Evolutionary conservation across 306 rosid genomes (phyloP).

Genomic region (Cucurbita pepo): DNA sequence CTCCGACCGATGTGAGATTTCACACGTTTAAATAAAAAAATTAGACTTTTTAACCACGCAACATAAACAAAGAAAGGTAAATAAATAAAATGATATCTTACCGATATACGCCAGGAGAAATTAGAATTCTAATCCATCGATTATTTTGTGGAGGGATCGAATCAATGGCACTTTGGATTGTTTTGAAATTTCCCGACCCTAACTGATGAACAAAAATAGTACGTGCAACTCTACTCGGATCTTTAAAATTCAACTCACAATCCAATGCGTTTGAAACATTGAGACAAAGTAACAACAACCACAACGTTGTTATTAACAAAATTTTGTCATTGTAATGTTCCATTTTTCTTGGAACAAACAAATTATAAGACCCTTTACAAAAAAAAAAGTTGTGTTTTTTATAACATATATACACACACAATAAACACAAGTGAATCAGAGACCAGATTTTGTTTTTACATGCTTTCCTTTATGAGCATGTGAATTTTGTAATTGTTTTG

Average conservation of each 20-base stretch:
- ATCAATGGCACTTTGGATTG: conserved; percentile 34
- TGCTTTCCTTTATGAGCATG: background rate
- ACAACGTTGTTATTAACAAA: background rate
- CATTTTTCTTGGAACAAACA: background rate
- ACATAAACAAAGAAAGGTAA: background rate
- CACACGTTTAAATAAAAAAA: too few relatives aligned
- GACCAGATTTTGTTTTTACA: background rate
- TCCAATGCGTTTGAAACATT: background rate
- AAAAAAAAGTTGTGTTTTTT: background rate
- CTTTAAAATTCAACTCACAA: background rate
- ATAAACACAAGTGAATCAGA: background rate
- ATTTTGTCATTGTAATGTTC: background rate
- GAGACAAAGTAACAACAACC: background rate
- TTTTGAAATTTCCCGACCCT: conserved; percentile 6
- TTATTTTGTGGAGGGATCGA: conserved; percentile 3
- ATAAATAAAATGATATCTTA: background rate
- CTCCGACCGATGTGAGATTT: too few relatives aligned
- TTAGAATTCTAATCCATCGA: conserved; percentile 23
- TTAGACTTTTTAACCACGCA: too few relatives aligned
- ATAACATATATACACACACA: background rate
- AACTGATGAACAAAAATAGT: conserved; percentile 11
- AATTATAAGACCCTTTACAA: background rate
- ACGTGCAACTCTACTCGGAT: conserved; percentile 1
- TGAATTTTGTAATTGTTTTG: background rate
- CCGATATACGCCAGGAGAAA: conserved; percentile 10